phyloP scores from a whole-genome alignment of 768 basidiomycete species.

The Boletellus emodensis region DNA sequence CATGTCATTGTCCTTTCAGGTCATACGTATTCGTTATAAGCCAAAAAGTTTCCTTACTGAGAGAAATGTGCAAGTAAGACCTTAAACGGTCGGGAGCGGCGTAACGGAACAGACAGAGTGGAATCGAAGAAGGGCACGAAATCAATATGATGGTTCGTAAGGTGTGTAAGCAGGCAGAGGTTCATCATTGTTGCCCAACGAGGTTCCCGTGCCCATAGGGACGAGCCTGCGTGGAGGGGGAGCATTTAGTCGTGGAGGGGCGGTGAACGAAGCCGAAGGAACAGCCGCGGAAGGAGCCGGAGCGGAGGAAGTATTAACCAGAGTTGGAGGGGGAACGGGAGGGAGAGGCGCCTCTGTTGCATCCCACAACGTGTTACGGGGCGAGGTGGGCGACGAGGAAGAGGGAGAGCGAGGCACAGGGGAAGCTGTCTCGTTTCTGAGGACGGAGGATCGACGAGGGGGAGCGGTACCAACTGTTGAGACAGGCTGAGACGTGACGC shows the following conservation, averaged over 20 bases:
- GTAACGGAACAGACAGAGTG: neutral
- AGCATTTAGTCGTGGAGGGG: neutral
- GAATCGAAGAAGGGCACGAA: neutral
- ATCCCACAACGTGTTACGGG: neutral
- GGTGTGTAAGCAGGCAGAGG: slow-evolving; percentile 29
- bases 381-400: neutral
- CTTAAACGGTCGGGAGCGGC: neutral
- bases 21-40: slow-evolving; percentile 2
- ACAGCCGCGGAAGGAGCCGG: neutral
- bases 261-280: neutral
- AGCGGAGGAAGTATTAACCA: neutral
- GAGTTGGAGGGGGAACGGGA: neutral
- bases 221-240: slow-evolving; percentile 2
- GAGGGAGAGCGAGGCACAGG: neutral
- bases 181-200: slow-evolving; percentile 6
- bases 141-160: slow-evolving; percentile 3
- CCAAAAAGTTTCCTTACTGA: neutral
- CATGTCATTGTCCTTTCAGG: slow-evolving; percentile 1
- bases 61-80: neutral
- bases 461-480: slow-evolving; percentile 1
- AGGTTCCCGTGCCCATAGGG: slow-evolving; percentile 12
- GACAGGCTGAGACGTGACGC: neutral
- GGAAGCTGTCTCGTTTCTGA: neutral
- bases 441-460: slow-evolving; percentile 1
- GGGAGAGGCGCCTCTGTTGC: neutral